Evolutionary conservation across 106 monocot species (phyloP).

Genomic region (Chionographis japonica): DNA sequence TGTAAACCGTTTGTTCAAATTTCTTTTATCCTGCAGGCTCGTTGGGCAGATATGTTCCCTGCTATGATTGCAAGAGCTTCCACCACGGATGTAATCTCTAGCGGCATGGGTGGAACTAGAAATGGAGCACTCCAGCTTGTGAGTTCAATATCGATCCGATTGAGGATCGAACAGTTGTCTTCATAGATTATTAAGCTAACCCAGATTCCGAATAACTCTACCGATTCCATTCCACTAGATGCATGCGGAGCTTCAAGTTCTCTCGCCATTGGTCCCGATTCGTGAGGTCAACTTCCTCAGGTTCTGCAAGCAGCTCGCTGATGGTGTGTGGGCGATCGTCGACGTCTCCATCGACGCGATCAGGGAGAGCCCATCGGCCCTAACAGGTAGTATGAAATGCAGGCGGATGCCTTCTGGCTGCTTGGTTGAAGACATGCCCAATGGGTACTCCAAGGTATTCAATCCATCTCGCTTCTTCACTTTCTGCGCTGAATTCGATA

Average conservation of each 20-base stretch:
- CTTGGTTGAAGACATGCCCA: slow-evolving; percentile 76
- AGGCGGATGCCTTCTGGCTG: slow-evolving; percentile 77
- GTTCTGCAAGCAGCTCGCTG: slow-evolving; percentile 74
- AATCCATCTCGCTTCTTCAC: not conserved
- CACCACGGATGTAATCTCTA: slow-evolving; percentile 48
- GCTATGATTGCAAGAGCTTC: slow-evolving; percentile 42
- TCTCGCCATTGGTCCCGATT: slow-evolving; percentile 73
- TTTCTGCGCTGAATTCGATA: not conserved
- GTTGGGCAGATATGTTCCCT: slow-evolving; percentile 69
- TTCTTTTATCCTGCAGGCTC: slow-evolving; percentile 21
- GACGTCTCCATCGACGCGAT: slow-evolving; percentile 66
- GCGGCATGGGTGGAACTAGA: slow-evolving; percentile 53
- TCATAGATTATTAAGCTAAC: not conserved
- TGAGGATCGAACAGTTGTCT: not conserved
- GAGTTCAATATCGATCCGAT: slow-evolving; percentile 6
- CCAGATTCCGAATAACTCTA: not conserved
- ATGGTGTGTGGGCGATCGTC: slow-evolving; percentile 67
- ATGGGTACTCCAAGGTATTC: slow-evolving; percentile 84
- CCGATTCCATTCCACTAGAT: slow-evolving; percentile 24
- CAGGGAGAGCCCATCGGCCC: slow-evolving; percentile 17
- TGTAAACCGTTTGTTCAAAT: too few relatives aligned
- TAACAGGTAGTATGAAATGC: slow-evolving; percentile 25
- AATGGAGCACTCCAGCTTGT: slow-evolving; percentile 69
- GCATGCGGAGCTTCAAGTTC: slow-evolving; percentile 84
- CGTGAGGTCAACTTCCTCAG: slow-evolving; percentile 65